Percentiles rank a stretch among this genome's conserved stretches.
Conservation (phyloP, 1,284 basidiomycete species). For the Leucoagaricus sp. region DNA sequence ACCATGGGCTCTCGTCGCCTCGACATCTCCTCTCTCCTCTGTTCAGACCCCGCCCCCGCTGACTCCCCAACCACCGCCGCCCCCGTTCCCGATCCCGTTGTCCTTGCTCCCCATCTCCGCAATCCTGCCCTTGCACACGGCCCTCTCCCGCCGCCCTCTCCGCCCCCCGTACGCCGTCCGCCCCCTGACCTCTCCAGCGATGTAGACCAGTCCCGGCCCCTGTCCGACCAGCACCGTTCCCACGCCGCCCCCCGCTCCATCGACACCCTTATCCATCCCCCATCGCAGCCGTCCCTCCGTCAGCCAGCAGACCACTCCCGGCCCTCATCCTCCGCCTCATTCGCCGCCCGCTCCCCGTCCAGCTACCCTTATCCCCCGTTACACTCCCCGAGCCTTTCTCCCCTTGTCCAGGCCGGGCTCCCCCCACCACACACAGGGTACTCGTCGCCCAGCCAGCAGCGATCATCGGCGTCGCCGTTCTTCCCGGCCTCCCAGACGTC, state of each 20-base stretch:
- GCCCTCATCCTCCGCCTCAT: conserved; percentile 6
- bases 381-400: conserved; percentile 4
- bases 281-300: conserved; percentile 1
- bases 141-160: conserved; percentile 32
- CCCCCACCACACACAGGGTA: conserved; percentile 71
- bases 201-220: conserved; percentile 35
- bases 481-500: conserved; percentile 6
- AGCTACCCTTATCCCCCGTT: conserved; percentile 5
- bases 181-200: conserved; percentile 12
- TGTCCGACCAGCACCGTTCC: conserved; percentile 22
- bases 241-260: conserved; percentile 10
- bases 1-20: conserved; percentile 66
- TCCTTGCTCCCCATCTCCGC: conserved; percentile 39
- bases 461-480: conserved; percentile 23
- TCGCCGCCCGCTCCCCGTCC: conserved; percentile 9
- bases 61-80: conserved; percentile 12
- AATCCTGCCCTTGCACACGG: conserved; percentile 22
- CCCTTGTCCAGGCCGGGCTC: conserved; percentile 37
- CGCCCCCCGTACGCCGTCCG: conserved; percentile 4
- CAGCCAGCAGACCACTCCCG: conserved; percentile 12
- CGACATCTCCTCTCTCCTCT: conserved; percentile 72
- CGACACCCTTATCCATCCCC: conserved; percentile 12
- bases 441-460: conserved; percentile 50
- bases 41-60: conserved; percentile 41
- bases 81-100: conserved; percentile 20